These are phyloP conservation scores for Diaporthe eres DNA, from an alignment of 2,329 filamentous ascomycete species.

Conservation along the genomic window DNA sequence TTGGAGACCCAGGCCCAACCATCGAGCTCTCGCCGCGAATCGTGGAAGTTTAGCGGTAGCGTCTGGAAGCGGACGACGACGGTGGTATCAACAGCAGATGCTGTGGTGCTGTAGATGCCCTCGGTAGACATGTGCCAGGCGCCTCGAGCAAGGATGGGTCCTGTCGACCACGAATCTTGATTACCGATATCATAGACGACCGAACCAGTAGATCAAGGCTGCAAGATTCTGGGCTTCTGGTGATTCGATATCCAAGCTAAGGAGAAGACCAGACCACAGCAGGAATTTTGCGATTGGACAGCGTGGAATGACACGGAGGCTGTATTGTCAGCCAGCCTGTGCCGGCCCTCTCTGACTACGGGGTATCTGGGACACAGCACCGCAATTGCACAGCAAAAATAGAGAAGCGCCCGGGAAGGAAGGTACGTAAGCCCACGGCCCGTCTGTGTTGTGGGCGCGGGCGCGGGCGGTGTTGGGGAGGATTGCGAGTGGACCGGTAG, in stretches of 20 bases:
- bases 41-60: slow-evolving; percentile 26
- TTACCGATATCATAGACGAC: slow-evolving; percentile 7
- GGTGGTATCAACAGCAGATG: background rate
- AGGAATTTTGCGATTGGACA: slow-evolving; percentile 33
- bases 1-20: background rate
- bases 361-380: slow-evolving; percentile 8
- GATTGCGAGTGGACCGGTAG: slow-evolving; percentile 33
- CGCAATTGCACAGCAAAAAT: slow-evolving; percentile 38
- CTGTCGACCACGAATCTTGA: slow-evolving; percentile 23
- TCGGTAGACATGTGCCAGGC: slow-evolving; percentile 32
- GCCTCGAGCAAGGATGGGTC: slow-evolving; percentile 36
- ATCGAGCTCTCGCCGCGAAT: background rate
- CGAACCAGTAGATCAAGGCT: slow-evolving; percentile 27
- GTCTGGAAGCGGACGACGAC: background rate
- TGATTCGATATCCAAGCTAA: slow-evolving; percentile 20
- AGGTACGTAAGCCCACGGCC: slow-evolving; percentile 30
- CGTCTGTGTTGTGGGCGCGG: slow-evolving; percentile 19
- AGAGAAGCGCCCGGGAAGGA: slow-evolving; percentile 34
- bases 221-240: slow-evolving; percentile 19
- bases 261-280: background rate
- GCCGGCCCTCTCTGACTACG: slow-evolving; percentile 36
- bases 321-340: slow-evolving; percentile 40
- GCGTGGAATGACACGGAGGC: slow-evolving; percentile 37
- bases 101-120: background rate
- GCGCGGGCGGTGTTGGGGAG: slow-evolving; percentile 19